These are phyloP conservation scores for Trichothecium sympodiale DNA, from an alignment of 2,329 filamentous ascomycete genomes.

Conservation along the genomic window DNA sequence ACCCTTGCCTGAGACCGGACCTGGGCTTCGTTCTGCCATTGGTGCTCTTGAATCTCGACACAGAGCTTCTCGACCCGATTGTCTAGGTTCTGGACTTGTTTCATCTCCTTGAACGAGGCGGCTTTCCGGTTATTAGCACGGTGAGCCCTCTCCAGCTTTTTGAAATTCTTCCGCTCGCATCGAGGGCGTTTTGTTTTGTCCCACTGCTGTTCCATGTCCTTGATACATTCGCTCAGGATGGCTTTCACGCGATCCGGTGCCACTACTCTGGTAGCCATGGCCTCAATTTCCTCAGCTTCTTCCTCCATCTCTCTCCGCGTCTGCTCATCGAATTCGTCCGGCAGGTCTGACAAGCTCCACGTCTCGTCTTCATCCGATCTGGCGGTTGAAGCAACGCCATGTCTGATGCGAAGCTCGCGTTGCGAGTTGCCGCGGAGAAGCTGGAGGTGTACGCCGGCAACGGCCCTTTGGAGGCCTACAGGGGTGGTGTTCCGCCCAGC, in stretches of 20 bases:
- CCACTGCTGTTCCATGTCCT: conserved; percentile 44
- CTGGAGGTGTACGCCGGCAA: conserved; percentile 6
- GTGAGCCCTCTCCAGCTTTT: conserved; percentile 47
- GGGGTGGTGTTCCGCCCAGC: too few relatives aligned
- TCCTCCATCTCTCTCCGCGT: conserved; percentile 52
- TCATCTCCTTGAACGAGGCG: conserved; percentile 30
- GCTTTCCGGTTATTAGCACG: conserved; percentile 16
- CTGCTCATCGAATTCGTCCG: conserved; percentile 34
- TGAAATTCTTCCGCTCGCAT: conserved; percentile 43
- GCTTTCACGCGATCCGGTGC: conserved; percentile 24
- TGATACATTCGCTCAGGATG: conserved; percentile 43
- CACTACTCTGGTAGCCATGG: conserved; percentile 6
- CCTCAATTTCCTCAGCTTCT: conserved; percentile 29
- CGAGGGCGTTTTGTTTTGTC: conserved; percentile 42
- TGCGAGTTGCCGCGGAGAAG: conserved; percentile 21
- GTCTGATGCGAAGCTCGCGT: conserved; percentile 4
- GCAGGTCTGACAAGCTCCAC: conserved; percentile 27
- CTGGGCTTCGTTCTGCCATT: conserved; percentile 41
- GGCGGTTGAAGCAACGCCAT: conserved; percentile 2
- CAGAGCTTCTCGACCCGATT: conserved; percentile 44
- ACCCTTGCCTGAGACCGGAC: conserved; percentile 43
- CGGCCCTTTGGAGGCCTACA: neutral
- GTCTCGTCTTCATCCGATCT: conserved; percentile 23
- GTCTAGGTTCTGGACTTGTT: conserved; percentile 29
- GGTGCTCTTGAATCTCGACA: conserved; percentile 36